Evolutionary conservation across 768 basidiomycete genomes (phyloP), one percentile per base, ranked within the genome.

Genomic region (Hirschioporus abietinus): DNA sequence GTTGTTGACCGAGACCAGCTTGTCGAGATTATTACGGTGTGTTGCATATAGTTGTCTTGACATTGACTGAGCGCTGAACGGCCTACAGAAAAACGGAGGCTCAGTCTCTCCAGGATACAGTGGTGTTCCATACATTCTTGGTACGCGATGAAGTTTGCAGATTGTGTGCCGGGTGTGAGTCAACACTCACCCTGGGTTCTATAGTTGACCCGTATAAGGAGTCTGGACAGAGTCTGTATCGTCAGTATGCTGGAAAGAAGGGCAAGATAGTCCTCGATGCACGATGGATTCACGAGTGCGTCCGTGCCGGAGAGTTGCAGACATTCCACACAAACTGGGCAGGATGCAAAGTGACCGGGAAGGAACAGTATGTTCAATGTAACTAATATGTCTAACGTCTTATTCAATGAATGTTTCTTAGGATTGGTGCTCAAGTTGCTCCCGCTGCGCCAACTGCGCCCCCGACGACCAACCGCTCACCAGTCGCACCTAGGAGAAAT

Each of bases 271-370:
- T 95, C 1, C 84, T 95, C 7, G 82, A 86, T 71, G 82, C 85
- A 5, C 83, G 84, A 60, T 95, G 93, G 93, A 83, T 92, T 24
- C 83, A 84, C 63, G 89, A 92, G 72, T 95, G 93, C 71, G 81
- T 95, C 71, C 86, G 88, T 70, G 77, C 82, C 7, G 83, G 85
- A 63, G 82, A 84, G 60, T 80, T 95, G 35, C 89, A 91, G 74
- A 91, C 90, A 0, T 93, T 88, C 72, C 83, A 86, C 63, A 86
- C 80, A 66, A 87, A 91, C 71, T 95, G 89, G 86, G 91, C 88
- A 12, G 90, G 86, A 26, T 94, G 90, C 71, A 93, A 90, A 78
- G 85, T 95, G 23, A 88, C 84, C 23, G 92, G 92, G 25, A 81
- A 79, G 20, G 91, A 94, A 76, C 77, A 80, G 92, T 94, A 76